Base-by-base conservation (phyloP, 306 rosid species). In the Oemleria cerasiformis region DNA sequence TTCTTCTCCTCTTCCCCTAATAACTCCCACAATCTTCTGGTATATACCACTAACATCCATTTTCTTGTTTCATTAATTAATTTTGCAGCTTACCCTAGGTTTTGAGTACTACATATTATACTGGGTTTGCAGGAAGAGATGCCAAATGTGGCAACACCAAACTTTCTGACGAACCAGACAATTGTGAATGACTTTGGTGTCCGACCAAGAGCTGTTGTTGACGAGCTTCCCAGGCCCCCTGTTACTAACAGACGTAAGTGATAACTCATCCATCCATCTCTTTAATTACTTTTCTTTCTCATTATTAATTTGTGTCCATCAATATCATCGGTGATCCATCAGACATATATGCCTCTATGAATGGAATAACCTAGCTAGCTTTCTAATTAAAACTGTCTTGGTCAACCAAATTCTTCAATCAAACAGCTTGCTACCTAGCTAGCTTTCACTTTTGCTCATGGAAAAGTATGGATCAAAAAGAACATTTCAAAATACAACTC, bases 161-260 rank as follows among this genome's bases (percentile, higher is more conserved):
- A 88, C 79, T 84, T 86, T 60, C 72, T 86, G 55, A 75, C 87
- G 75, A 88, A 87, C 77, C 97, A 86, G 60, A 58, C 81, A 44
- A 86, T 78, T 78, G 6, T 77, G 73, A 87, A 72, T 71, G 85
- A 87, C 57, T 86, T 87, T 78, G 77, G 83, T 34, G 80, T 74
- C 75, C 86, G 90, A 66, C 74, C 92, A 49, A 86, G 93, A 72
- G 74, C 67, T 71, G 86, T 77, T 34, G 40, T 63, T 61, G 85
- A 87, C 74, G 93, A 93, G 63, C 85, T 90, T 71, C 91, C 97
- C 7, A 73, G 94, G 72, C 91, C 97, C 44, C 97, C 96, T 0
- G 83, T 80, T 74, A 80, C 87, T 23, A 93, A 91, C 72, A 87
- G 96, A 88, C 98, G 98, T 91, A 23, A 55, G 61, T 55, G 21